Evolutionary conservation across 352 stramenopile genomes (phyloP).

Genomic region (Phytophthora cactorum): DNA sequence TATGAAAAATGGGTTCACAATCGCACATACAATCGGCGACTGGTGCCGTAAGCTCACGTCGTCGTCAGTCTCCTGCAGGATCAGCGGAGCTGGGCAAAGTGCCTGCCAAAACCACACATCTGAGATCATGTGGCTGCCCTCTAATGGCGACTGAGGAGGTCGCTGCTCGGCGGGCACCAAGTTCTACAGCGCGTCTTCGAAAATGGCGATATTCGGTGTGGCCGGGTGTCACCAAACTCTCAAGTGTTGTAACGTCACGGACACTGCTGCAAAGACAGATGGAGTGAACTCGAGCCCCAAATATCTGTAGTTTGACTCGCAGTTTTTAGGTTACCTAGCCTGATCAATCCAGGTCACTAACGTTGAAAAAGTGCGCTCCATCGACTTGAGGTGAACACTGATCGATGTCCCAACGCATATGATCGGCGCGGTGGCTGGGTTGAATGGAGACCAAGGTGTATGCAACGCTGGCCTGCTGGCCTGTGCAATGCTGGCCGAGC

Average conservation of each 20-base stretch:
- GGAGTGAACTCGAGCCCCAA: background rate
- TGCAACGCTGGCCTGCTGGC: slow-evolving; percentile 2
- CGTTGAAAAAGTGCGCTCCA: slow-evolving; percentile 14
- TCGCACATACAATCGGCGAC: slow-evolving; percentile 18
- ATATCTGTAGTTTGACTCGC: slow-evolving; percentile 13
- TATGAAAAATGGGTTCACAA: too few species aligned
- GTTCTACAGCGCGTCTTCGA: background rate
- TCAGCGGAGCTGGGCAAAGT: slow-evolving; percentile 9
- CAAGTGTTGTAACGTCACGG: background rate
- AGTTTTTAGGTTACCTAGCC: slow-evolving; percentile 20
- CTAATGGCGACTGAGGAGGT: slow-evolving; percentile 1
- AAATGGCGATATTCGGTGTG: slow-evolving; percentile 16
- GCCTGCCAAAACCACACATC: slow-evolving; percentile 15
- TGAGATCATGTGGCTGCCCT: slow-evolving; percentile 31
- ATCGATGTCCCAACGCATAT: slow-evolving; percentile 7
- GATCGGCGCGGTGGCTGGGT: background rate
- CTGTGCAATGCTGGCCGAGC: background rate
- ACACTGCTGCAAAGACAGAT: slow-evolving; percentile 16
- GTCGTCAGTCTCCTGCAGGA: slow-evolving; percentile 29
- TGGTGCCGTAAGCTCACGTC: slow-evolving; percentile 8
- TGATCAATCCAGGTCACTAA: slow-evolving; percentile 14
- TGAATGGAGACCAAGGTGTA: background rate
- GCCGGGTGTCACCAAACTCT: background rate
- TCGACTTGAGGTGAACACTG: slow-evolving; percentile 5
- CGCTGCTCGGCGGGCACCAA: slow-evolving; percentile 1